Evolutionary conservation across 257 asterid species (phyloP), one percentile per base, ranked within the genome.

Genomic region (Solanum sparsipilum): DNA sequence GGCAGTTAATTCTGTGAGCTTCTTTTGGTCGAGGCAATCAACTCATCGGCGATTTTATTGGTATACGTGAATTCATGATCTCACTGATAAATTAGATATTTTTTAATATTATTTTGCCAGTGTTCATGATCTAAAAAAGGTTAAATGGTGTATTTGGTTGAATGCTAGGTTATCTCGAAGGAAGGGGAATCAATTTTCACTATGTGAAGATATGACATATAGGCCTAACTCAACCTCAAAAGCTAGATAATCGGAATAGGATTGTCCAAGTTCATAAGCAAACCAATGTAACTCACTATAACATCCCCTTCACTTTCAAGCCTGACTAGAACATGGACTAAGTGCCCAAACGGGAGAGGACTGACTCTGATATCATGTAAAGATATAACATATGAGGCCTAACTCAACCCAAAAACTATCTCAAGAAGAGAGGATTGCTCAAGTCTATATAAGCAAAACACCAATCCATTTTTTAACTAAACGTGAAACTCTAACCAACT

Each of bases 11-110:
- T 46, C 20, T 52, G 44, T 76, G 85, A 70, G 85, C 88, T 73
- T 67, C 46, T 25, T 15, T 88, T 91, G 88, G 86, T 90, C 86
- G 86, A 41, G 60, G 89, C 89, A 87, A 87, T 71, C 86, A 87
- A 84, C 87, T 68, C 46, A 67, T 11, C 6, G 0, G 13, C 15
- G 1, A 4, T 2, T 60, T 23, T 60, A 60, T n/a, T 60, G 70
- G 3, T 23, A 3, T 15, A 60, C 6, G 3, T 23, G 15, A 63
- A 63, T 23, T n/a, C 0, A 60, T 23, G 13, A 10, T 23, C 15
- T 63, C 0, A 9, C 3, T 23, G 25, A 60, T 60, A 60, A 60
- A 60, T 23, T 9, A 9, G 31, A 10, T n/a, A 60, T 60, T 60
- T 21, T 60, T 8, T 56, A 56, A 21, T 23, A 21, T 20, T 60